Base-by-base conservation (phyloP, 2,329 filamentous ascomycete species). In the Mycogone perniciosa region DNA sequence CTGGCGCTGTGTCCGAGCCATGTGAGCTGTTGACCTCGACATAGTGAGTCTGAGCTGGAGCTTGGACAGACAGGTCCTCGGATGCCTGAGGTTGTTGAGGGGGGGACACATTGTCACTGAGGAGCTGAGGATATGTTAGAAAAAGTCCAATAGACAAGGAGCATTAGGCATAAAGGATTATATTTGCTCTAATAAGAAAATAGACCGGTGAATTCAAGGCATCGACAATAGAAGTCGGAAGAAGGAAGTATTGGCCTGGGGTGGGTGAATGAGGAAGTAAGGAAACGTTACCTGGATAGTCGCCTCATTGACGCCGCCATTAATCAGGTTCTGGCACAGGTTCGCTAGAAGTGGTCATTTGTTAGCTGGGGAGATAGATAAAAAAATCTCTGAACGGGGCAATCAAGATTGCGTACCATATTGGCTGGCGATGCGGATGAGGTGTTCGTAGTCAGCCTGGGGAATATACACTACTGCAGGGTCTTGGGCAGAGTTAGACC, bases 361-460 rank as follows among this genome's bases (percentile, higher is more conserved):
- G 38, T 4, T 34, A 33, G 11, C 8, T n/a, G 4, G 35, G 4
- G 29, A 10, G 11, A 26, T 47, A 20, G 33, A 46, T 13, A 11
- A 7, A 35, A 37, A 44, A 10, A 2, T 20, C 27, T 9, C 20
- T 27, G 37, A 13, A n/a, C 7, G 31, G n/a, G 7, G 5, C 5
- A 46, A 39, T 34, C 35, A 41, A 41, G 10, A 41, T 71, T 56
- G n/a, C 46, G 20, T 74, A 84, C 81, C 70, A 61, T 82, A 84
- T 64, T 83, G 75, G 53, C 69, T 71, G 45, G 74, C 70, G 49
- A 59, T 56, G 51, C 75, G 65, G 57, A 82, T 72, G 54, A 89
- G 71, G 44, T 65, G 66, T 45, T 84, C 76, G 66, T 89, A 81
- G 61, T 89, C 82, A 45, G 68, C 64, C 60, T 75, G 81, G 35